Base-by-base conservation (phyloP, 805 yeast species). In the Cyberlindnera samutprakarnensis region DNA sequence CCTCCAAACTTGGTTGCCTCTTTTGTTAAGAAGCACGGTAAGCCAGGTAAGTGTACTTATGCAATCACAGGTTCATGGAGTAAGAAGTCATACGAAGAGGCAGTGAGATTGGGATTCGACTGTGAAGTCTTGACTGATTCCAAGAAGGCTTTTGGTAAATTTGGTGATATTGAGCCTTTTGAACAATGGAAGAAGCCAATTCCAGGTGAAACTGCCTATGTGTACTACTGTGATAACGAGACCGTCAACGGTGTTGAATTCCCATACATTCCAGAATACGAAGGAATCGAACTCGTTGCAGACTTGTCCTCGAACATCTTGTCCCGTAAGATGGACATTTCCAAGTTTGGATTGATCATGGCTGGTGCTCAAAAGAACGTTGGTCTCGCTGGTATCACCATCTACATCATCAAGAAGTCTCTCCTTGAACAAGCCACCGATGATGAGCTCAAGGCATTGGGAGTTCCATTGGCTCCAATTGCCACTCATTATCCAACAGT, bases 331-430 rank as follows among this genome's bases (percentile, higher is more conserved):
- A 57, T 92, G 30, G 96, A 90, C 49, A 80, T 92, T 25, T 64
- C 83, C 35, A 78, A 84, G 57, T 90, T 74, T 53, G 97, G 96
- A 31, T 64, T 87, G 18, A 78, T 92, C 40, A 78, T 88, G 74
- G 98, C 96, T 14, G 99, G 99, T 41, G 99, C 97, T 18, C 99
- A 92, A 62, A 92, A 92, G 62, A 92, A 92, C 57, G 86, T 92
- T 53, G 98, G 99, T 34, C 65, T 92, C 52, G 96, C 99, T 8
- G 98, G 99, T 23, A 73, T 92, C 43, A 81, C 96, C 12, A 69
- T 92, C 41, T 90, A 87, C 57, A 90, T 92, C 49, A 78, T 88
- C 59, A 86, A 84, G 60, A 90, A 87, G 56, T 53, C 78, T 1
- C 68, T 92, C 34, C 61, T 92, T 18, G 81, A 76, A 18, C 75